Base-by-base conservation (phyloP, 345 rosid species). In the Reutealis trisperma region DNA sequence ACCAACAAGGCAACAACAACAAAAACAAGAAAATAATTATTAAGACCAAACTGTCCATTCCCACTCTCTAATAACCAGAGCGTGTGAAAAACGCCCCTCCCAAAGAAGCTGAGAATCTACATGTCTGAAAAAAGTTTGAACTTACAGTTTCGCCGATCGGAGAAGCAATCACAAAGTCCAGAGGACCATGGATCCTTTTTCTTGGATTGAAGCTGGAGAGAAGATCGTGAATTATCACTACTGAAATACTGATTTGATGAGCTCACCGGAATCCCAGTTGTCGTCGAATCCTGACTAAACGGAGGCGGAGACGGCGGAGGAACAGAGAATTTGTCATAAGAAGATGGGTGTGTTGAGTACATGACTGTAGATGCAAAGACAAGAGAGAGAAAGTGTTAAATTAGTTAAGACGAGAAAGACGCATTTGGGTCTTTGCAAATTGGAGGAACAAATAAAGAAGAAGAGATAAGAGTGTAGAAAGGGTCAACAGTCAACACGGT, bases 161-260 rank as follows among this genome's bases (percentile, higher is more conserved):
- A 70, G 76, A 83, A 79, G 83, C 88, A 85, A 59, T 77, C 85
- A 51, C 67, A 85, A 16, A 85, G 81, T 32, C 88, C 86, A 13
- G 86, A 47, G 63, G 88, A 83, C 88, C 88, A 85, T 21, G 80
- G 72, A 3, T 41, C 77, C 74, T 62, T 71, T 9, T 27, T 52
- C 75, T 66, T 77, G 67, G 79, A 47, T 62, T 52, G 73, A 58
- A 63, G n/a, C 1, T 49, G 37, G 30, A 64, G 13, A 22, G 34
- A 6, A n/a, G 69, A 47, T 27, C 24, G 54, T 34, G 79, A 69
- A 62, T n/a, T 54, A 24, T 70, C 69, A 24, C 24, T 64, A 22
- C 69, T 63, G 30, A 63, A 75, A 59, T 52, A 63, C 44, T 49
- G 62, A 32, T 47, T 27, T 4, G 79, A 30, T 24, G 58, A n/a